Base-by-base conservation (phyloP, 306 rosid genomes). In the Vachellia pachyceras region DNA sequence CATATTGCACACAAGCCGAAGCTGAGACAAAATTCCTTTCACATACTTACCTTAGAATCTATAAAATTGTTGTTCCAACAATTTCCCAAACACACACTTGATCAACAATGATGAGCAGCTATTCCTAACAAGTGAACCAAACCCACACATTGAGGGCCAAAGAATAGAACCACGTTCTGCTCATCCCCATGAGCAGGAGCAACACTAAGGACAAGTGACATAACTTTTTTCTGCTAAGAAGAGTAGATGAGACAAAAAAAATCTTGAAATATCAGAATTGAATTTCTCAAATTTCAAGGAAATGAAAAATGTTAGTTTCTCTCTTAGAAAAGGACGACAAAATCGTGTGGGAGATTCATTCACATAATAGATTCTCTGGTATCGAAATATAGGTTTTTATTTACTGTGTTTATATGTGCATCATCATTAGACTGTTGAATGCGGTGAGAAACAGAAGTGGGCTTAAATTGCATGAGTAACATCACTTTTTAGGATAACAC, bases 41-140 rank as follows among this genome's bases (percentile, higher is more conserved):
- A n/a, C n/a, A n/a, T n/a, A n/a, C n/a, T n/a, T n/a, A n/a, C n/a
- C n/a, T n/a, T n/a, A n/a, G 80, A 81, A 42, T 23, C 57, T n/a
- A n/a, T n/a, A n/a, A n/a, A n/a, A n/a, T n/a, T n/a, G n/a, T n/a
- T n/a, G n/a, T n/a, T n/a, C n/a, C n/a, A n/a, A n/a, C n/a, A n/a
- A n/a, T n/a, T n/a, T n/a, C n/a, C n/a, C n/a, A n/a, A n/a, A n/a
- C n/a, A n/a, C 55, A 1, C 7, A 33, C 45, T 52, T 75, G 84
- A 61, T 81, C 55, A 35, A 29, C 70, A 14, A 81, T 7, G 52
- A 75, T 75, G 76, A 81, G 80, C 69, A 75, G 75, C 46, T 81
- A 41, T 81, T 49, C 42, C 50, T 75, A 40, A 37, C 33, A 29
- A 13, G 50, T 54, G 80, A 81, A 66, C 52, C 72, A 50, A 44